A percentile compares a stretch with the other conserved stretches of the same genome.
Evolutionary conservation across 768 basidiomycete genomes (phyloP).

Genomic region (Punctularia strigosozonata): DNA sequence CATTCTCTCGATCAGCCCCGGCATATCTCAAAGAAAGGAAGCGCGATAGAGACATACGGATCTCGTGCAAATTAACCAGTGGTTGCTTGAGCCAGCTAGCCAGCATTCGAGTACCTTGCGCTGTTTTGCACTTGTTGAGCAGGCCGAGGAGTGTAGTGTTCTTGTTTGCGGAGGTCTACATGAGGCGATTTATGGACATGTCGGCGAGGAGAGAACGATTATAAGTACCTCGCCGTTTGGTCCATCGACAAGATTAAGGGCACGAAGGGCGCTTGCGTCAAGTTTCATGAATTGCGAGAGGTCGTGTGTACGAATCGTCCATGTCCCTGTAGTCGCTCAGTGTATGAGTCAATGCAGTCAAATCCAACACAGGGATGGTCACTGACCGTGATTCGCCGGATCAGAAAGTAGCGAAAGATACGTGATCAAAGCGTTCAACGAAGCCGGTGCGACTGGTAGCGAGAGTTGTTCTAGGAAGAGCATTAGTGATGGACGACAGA

Average conservation of each 20-base stretch:
- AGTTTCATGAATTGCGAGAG: conserved; percentile 91
- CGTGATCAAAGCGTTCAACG: conserved; percentile 68
- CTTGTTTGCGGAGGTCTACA: conserved; percentile 50
- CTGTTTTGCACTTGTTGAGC: conserved; percentile 92
- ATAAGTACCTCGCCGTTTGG: too few species aligned
- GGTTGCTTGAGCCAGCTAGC: conserved; percentile 96
- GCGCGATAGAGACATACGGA: conserved; percentile 42
- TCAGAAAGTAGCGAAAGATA: conserved; percentile 79
- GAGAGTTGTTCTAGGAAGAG: conserved; percentile 59
- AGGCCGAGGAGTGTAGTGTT: conserved; percentile 84
- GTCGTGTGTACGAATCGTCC: conserved; percentile 77
- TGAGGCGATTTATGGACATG: too few species aligned
- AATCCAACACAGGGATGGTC: too few species aligned
- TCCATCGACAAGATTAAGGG: conserved; percentile 74
- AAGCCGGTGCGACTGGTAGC: conserved; percentile 65
- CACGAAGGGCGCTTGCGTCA: conserved; percentile 88
- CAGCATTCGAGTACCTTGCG: conserved; percentile 81
- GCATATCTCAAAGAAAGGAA: neutral
- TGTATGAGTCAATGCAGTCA: too few species aligned
- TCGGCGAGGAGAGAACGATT: too few species aligned
- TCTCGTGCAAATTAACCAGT: conserved; percentile 86
- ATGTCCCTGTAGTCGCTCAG: too few species aligned
- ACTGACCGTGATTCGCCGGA: conserved; percentile 66
- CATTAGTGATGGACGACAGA: neutral
- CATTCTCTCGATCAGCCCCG: neutral